Percentiles rank a stretch among this genome's conserved stretches.
These are phyloP conservation scores for Camillea tinctor DNA, from an alignment of 2,329 filamentous ascomycete species.

Conservation along the genomic window DNA sequence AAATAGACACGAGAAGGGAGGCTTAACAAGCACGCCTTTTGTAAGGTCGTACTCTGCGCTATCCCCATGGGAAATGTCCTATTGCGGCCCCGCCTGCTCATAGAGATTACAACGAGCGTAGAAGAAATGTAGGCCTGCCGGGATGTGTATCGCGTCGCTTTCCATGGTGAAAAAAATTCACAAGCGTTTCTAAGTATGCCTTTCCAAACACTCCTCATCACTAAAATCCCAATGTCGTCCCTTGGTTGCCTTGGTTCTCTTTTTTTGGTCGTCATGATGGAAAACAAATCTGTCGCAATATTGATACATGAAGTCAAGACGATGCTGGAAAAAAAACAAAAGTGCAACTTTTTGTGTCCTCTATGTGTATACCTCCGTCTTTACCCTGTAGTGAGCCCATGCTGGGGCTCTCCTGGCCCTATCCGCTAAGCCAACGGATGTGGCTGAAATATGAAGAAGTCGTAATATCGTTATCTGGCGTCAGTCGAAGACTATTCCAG, in stretches of 20 bases:
- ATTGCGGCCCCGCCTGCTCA: constrained; percentile 36
- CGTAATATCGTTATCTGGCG: constrained; percentile 42
- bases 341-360: constrained; percentile 37
- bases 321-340: constrained; percentile 38
- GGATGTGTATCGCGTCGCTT: constrained; percentile 24
- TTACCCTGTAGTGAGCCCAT: constrained; percentile 16
- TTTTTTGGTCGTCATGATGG: constrained; percentile 33
- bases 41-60: constrained; percentile 3
- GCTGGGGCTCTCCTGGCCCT: constrained; percentile 30
- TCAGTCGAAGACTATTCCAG: constrained; percentile 31
- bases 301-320: constrained; percentile 46
- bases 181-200: constrained; percentile 28
- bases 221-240: constrained; percentile 23
- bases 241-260: constrained; percentile 20
- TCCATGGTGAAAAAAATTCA: constrained; percentile 28
- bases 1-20: constrained; percentile 40
- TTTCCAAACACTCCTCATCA: constrained; percentile 28
- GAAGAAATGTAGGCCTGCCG: constrained; percentile 39
- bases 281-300: constrained; percentile 36
- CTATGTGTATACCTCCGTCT: constrained; percentile 30
- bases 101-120: constrained; percentile 54
- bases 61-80: constrained; percentile 21
- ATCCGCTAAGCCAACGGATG: constrained; percentile 31
- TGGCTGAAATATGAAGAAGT: constrained; percentile 35
- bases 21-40: constrained; percentile 8